Conservation (phyloP, 495 filamentous ascomycete genomes). For the Cetradonia linearis region DNA sequence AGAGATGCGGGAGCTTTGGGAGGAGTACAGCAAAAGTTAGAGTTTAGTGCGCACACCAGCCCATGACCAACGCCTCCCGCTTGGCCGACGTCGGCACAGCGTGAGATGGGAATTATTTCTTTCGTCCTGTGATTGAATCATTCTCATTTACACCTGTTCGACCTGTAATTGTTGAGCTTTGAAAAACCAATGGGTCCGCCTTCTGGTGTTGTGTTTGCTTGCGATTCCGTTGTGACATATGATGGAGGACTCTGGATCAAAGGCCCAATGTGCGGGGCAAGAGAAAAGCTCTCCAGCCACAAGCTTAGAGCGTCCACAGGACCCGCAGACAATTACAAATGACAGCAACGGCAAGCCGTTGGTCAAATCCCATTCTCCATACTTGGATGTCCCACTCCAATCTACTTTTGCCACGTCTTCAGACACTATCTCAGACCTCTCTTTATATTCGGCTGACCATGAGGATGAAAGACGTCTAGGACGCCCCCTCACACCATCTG, state of each 20-base stretch:
- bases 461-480: slow-evolving; percentile 18
- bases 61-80: not conserved
- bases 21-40: not conserved
- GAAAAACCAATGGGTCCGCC: not conserved
- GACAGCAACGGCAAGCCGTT: slow-evolving; percentile 6
- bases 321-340: not conserved
- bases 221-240: not conserved
- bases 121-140: slow-evolving; percentile 2
- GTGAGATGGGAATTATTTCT: not conserved
- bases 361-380: slow-evolving; percentile 5
- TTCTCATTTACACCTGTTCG: not conserved
- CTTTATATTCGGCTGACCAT: slow-evolving; percentile 18
- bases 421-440: slow-evolving; percentile 21
- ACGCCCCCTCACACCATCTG: not conserved
- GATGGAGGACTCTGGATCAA: not conserved
- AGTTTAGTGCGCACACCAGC: not conserved
- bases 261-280: not conserved
- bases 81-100: not conserved
- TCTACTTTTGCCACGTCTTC: slow-evolving; percentile 18
- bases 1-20: not conserved
- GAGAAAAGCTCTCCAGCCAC: not conserved
- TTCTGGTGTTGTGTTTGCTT: not conserved
- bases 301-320: not conserved
- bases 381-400: slow-evolving; percentile 16
- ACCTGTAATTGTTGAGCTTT: not conserved